phyloP scores from a whole-genome alignment of 2,329 filamentous ascomycete genomes.

The Nectriaceae sp. region DNA sequence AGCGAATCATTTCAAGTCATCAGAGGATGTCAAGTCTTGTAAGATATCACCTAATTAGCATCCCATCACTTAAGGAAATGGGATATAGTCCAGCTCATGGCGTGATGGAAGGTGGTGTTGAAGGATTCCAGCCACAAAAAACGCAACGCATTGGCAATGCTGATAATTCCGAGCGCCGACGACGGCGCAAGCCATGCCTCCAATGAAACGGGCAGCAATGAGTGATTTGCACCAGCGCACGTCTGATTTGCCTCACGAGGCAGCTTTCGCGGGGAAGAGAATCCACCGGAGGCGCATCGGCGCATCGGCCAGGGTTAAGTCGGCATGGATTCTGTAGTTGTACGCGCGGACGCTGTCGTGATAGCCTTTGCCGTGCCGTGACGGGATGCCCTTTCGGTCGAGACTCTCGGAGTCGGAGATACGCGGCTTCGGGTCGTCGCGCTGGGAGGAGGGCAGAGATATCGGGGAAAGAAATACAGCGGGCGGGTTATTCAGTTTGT shows the following conservation, averaged over 20 bases:
- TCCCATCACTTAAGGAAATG: too few species aligned
- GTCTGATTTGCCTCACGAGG: background rate
- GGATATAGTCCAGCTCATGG: too few species aligned
- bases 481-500: slow-evolving; percentile 3
- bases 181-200: background rate
- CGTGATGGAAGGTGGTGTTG: too few species aligned
- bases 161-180: background rate
- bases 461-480: background rate
- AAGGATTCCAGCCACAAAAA: too few species aligned
- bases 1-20: background rate
- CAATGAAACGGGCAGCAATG: background rate
- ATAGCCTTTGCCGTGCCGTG: too few species aligned
- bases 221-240: slow-evolving; percentile 2
- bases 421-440: slow-evolving; percentile 11
- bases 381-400: too few species aligned
- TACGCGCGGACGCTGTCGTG: background rate
- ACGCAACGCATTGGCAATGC: too few species aligned
- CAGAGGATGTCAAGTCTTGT: background rate
- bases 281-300: too few species aligned
- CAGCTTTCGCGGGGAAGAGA: background rate
- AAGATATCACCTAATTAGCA: too few species aligned
- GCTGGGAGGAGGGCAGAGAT: background rate
- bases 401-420: slow-evolving; percentile 16
- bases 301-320: too few species aligned
- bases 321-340: background rate